Evolutionary conservation across 2,329 filamentous ascomycete genomes (phyloP).

Genomic region (Clarireedia hainanense): DNA sequence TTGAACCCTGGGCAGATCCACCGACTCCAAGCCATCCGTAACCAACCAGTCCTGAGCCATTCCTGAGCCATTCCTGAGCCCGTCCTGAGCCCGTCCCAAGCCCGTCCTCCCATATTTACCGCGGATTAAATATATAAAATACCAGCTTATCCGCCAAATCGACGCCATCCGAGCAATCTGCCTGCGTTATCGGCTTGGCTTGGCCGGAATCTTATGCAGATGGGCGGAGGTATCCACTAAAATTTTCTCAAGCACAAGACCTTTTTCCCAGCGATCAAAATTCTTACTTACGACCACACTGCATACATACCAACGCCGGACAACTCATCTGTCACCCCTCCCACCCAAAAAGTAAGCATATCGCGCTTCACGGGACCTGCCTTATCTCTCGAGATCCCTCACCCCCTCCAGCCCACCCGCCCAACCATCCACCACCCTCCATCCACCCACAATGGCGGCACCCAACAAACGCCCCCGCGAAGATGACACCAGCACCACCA

Average conservation of each 20-base stretch:
- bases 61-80: too few relatives aligned
- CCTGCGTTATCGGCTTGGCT: background rate
- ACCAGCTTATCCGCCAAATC: background rate
- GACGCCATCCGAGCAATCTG: background rate
- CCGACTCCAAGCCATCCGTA: too few relatives aligned
- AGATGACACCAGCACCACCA: conserved; percentile 30
- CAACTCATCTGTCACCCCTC: too few relatives aligned
- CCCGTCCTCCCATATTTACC: background rate
- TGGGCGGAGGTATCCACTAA: background rate
- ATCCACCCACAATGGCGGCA: conserved; percentile 47
- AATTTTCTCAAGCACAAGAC: conserved; percentile 9
- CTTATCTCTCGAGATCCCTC: background rate
- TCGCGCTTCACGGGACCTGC: too few relatives aligned
- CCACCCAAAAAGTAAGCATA: too few relatives aligned
- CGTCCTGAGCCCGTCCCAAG: too few relatives aligned
- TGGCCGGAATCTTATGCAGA: background rate
- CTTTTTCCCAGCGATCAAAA: background rate
- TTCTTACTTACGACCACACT: background rate
- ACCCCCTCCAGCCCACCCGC: background rate
- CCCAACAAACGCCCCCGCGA: conserved; percentile 46
- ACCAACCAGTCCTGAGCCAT: too few relatives aligned
- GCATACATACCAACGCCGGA: background rate
- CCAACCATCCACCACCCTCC: background rate
- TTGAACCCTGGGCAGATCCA: too few relatives aligned
- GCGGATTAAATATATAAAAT: background rate